Evolutionary conservation across 495 filamentous ascomycete genomes (phyloP), one percentile per base, ranked within the genome.

Genomic region (Trichoderma virens): DNA sequence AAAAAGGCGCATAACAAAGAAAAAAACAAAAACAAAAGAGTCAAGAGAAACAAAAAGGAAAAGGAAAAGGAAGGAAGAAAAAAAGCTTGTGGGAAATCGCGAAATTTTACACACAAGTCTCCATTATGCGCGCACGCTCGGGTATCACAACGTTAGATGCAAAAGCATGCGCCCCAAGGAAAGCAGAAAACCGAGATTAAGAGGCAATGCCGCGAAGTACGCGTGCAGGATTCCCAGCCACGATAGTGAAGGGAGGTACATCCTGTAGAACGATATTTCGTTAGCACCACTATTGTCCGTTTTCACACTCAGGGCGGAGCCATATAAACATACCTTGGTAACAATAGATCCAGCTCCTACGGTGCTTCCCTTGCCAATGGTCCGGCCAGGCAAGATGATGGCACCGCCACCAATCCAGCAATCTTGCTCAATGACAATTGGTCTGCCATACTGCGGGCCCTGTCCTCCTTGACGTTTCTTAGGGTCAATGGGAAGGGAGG

Each of bases 281-380:
- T 61, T 39, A 31, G 35, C 38, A 16, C 35, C 7, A 5, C 11
- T 20, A 27, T 13, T 27, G 20, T 56, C 23, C 20, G 59, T 28
- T 61, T 35, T 13, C 32, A 62, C 23, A 3, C 0, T 27, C 30
- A 8, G 20, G 51, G 16, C 28, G 0, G 31, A 31, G 45, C 13
- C 30, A 32, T 16, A 9, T 11, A 30, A 62, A 74, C 81, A 66
- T 79, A 93, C 91, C 81, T 88, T 93, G 0, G 90, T 93, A 16
- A 97, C 92, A 54, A 97, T 86, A 69, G 89, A 91, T 1, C 90
- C 93, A 16, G 93, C 91, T 13, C 91, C 92, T 62, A 97, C 82
- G 0, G 88, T 89, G 20, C 82, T 83, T 3, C 93, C 93, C 67
- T 83, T 88, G 6, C 91, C 90, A 67, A 97, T 89, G 51, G 77